Percentiles rank a stretch among this genome's conserved stretches.
Evolutionary conservation across 805 yeast species (phyloP).

Genomic region (Zygoascus tannicola): DNA sequence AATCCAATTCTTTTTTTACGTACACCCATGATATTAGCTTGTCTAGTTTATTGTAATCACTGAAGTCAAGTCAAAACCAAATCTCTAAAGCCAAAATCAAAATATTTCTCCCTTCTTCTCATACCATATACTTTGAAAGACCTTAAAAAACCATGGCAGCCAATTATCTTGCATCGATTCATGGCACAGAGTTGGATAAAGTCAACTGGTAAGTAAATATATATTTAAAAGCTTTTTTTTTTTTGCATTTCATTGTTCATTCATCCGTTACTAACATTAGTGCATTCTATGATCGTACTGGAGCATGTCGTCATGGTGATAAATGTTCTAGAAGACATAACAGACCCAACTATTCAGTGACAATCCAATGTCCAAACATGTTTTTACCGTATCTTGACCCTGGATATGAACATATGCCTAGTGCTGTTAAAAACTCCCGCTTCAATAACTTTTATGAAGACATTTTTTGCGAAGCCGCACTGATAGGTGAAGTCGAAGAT

Average conservation of each 20-base stretch:
- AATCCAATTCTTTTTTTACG: conserved; percentile 1
- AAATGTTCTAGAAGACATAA: conserved; percentile 66
- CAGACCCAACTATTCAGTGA: conserved; percentile 54
- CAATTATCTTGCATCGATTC: conserved; percentile 26
- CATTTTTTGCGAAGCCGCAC: conserved; percentile 51
- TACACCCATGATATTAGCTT: too few relatives aligned
- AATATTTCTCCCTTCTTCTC: too few relatives aligned
- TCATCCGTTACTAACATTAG: conserved; percentile 3
- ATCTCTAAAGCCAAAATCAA: too few relatives aligned
- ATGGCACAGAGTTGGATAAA: conserved; percentile 31
- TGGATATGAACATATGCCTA: conserved; percentile 16
- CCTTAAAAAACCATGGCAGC: neutral
- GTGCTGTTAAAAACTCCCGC: conserved; percentile 32
- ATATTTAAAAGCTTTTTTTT: neutral
- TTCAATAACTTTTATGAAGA: conserved; percentile 65
- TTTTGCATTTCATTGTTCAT: neutral
- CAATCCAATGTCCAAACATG: conserved; percentile 41
- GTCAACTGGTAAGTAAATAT: conserved; percentile 26
- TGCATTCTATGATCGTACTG: conserved; percentile 65
- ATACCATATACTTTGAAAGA: too few relatives aligned
- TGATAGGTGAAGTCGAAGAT: conserved; percentile 44
- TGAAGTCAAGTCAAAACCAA: too few relatives aligned
- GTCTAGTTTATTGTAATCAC: too few relatives aligned
- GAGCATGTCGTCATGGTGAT: conserved; percentile 90
- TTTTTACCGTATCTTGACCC: neutral